Conservation (phyloP, 768 basidiomycete genomes). For the Melanogaster broomeanus region DNA sequence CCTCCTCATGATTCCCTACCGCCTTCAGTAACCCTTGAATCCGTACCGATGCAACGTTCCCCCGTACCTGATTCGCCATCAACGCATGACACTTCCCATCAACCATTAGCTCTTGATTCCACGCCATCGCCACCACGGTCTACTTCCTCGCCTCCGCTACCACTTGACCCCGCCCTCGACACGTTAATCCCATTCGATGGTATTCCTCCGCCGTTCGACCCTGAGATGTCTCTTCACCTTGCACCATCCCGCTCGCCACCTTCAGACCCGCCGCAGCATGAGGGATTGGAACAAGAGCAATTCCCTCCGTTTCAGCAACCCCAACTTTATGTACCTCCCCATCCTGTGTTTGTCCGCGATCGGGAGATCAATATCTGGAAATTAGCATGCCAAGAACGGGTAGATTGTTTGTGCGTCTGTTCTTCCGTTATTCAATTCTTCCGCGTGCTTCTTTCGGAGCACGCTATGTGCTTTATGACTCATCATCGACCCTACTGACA, state of each 20-base stretch:
- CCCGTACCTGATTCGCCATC: neutral
- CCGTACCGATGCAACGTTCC: neutral
- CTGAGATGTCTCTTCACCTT: slow-evolving; percentile 20
- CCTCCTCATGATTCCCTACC: slow-evolving; percentile 10
- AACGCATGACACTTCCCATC: neutral
- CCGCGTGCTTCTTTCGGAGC: neutral
- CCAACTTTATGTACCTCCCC: slow-evolving; percentile 28
- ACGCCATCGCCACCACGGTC: slow-evolving; percentile 6
- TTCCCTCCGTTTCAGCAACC: slow-evolving; percentile 24
- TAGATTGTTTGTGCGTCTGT: slow-evolving; percentile 33
- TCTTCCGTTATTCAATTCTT: slow-evolving; percentile 4
- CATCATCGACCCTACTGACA: slow-evolving; percentile 6
- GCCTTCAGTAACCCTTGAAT: slow-evolving; percentile 5
- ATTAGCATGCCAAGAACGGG: slow-evolving; percentile 35
- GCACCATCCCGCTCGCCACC: slow-evolving; percentile 9
- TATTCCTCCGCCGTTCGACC: slow-evolving; percentile 18
- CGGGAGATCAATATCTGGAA: slow-evolving; percentile 38
- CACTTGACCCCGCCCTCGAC: slow-evolving; percentile 24
- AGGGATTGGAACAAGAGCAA: slow-evolving; percentile 24
- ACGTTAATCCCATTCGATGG: slow-evolving; percentile 29
- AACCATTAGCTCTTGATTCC: neutral
- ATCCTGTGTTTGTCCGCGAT: slow-evolving; percentile 31
- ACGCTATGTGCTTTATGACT: slow-evolving; percentile 4
- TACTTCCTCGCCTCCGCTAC: neutral
- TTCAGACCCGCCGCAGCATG: slow-evolving; percentile 13